phyloP scores from a whole-genome alignment of 805 yeast genomes.

The Nakazawaea molendinolei region DNA sequence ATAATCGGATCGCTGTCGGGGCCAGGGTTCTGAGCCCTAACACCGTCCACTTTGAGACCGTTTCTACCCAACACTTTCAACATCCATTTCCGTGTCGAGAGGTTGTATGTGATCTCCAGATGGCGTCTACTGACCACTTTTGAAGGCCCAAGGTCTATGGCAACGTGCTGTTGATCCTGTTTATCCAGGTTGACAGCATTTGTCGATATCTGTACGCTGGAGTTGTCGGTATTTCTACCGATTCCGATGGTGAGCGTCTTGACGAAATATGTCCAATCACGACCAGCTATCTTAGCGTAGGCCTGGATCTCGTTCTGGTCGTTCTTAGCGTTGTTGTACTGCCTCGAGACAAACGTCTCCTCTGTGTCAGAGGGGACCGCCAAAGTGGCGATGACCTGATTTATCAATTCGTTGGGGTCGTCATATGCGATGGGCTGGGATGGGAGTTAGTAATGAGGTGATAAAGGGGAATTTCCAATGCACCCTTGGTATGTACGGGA shows the following conservation, averaged over 20 bases:
- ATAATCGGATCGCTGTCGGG: constrained; percentile 40
- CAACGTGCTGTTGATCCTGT: constrained; percentile 34
- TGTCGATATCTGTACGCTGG: constrained; percentile 2
- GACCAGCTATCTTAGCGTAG: constrained; percentile 92
- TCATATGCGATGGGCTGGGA: constrained; percentile 29
- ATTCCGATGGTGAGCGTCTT: constrained; percentile 67
- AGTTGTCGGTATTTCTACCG: constrained; percentile 69
- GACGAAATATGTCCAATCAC: constrained; percentile 91
- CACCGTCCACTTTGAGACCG: constrained; percentile 86
- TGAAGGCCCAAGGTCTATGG: constrained; percentile 94
- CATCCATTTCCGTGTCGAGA: constrained; percentile 78
- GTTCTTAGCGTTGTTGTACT: constrained; percentile 69
- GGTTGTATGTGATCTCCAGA: constrained; percentile 76
- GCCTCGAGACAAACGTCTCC: constrained; percentile 65
- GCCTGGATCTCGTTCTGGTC: constrained; percentile 84
- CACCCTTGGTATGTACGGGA: neutral
- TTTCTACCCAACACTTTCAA: constrained; percentile 79
- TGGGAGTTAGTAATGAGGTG: too few species aligned
- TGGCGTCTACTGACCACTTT: constrained; percentile 94
- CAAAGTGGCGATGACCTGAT: constrained; percentile 67
- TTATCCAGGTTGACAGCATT: neutral
- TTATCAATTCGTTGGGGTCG: constrained; percentile 59
- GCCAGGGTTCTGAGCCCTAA: constrained; percentile 38
- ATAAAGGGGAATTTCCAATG: neutral
- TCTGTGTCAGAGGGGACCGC: constrained; percentile 57